Percentiles rank a stretch among this genome's conserved stretches.
phyloP scores from a whole-genome alignment of 2,329 filamentous ascomycete species.

The Tolypocladium tundrense region DNA sequence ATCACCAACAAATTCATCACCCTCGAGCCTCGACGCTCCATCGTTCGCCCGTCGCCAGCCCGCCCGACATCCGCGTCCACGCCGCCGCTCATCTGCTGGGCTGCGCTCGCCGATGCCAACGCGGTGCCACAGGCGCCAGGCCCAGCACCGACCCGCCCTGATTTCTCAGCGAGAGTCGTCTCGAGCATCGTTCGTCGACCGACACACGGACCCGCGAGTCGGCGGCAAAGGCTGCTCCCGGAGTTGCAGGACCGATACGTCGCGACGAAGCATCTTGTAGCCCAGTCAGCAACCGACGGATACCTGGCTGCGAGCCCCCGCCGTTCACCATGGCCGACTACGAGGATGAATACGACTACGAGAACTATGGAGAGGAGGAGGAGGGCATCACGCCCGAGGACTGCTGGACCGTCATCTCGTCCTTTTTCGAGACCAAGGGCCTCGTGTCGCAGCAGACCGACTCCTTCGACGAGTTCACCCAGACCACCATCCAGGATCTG shows the following conservation, averaged over 20 bases:
- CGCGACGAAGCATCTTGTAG: not conserved
- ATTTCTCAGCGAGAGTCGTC: slow-evolving; percentile 5
- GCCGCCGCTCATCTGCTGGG: slow-evolving; percentile 10
- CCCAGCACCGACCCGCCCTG: slow-evolving; percentile 19
- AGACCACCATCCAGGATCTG: slow-evolving; percentile 87
- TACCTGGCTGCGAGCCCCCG: not conserved
- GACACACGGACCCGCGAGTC: not conserved
- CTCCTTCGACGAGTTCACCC: slow-evolving; percentile 95
- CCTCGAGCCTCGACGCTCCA: not conserved
- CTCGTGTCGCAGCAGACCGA: slow-evolving; percentile 96
- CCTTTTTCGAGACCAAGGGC: slow-evolving; percentile 94
- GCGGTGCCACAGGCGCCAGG: slow-evolving; percentile 22
- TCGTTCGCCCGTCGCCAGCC: not conserved
- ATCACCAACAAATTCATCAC: not conserved
- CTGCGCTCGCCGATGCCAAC: slow-evolving; percentile 19
- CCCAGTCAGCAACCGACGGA: not conserved
- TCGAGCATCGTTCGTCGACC: not conserved
- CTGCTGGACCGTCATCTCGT: slow-evolving; percentile 95
- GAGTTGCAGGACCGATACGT: not conserved
- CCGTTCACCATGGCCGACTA: slow-evolving; percentile 40
- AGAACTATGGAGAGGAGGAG: slow-evolving; percentile 58
- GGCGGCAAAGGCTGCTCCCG: not conserved
- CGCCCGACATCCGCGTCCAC: not conserved
- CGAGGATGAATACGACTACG: slow-evolving; percentile 53
- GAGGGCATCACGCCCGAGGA: slow-evolving; percentile 84